phyloP scores from a whole-genome alignment of 2,329 filamentous ascomycete genomes.

The Acarospora socialis region DNA sequence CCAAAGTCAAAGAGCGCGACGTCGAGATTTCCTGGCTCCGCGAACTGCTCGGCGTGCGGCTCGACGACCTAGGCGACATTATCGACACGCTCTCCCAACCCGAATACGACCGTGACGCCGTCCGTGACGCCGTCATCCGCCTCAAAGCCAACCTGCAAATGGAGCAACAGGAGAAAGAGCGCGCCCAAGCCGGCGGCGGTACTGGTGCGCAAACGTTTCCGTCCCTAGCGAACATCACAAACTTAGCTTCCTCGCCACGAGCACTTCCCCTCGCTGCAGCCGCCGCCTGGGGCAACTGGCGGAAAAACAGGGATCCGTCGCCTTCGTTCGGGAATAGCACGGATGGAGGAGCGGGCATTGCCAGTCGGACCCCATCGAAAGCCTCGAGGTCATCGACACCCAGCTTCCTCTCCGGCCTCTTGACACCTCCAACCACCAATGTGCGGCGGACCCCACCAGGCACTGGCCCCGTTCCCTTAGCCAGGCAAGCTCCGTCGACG shows the following conservation, averaged over 20 bases:
- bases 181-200: constrained; percentile 58
- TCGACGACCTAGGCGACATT: constrained; percentile 85
- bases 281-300: constrained; percentile 97
- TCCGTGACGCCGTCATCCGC: constrained; percentile 83
- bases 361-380: constrained; percentile 45
- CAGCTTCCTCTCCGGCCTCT: constrained; percentile 59
- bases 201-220: constrained; percentile 49
- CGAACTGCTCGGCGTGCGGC: constrained; percentile 77
- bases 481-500: constrained; percentile 16
- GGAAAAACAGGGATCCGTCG: constrained; percentile 50
- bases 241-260: constrained; percentile 63
- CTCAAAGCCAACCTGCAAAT: constrained; percentile 91
- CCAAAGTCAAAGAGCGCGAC: constrained; percentile 78
- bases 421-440: constrained; percentile 77
- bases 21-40: constrained; percentile 92
- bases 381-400: constrained; percentile 37
- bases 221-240: constrained; percentile 62
- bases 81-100: constrained; percentile 65
- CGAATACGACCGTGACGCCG: constrained; percentile 59
- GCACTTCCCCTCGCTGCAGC: constrained; percentile 68
- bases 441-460: constrained; percentile 47
- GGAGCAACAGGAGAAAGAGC: constrained; percentile 91
- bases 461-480: constrained; percentile 21
- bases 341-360: constrained; percentile 18
- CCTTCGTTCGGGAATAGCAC: constrained; percentile 30